Percentiles rank a stretch among this genome's conserved stretches.
phyloP scores from a whole-genome alignment of 257 asterid genomes.

The Voacanga thouarsii region DNA sequence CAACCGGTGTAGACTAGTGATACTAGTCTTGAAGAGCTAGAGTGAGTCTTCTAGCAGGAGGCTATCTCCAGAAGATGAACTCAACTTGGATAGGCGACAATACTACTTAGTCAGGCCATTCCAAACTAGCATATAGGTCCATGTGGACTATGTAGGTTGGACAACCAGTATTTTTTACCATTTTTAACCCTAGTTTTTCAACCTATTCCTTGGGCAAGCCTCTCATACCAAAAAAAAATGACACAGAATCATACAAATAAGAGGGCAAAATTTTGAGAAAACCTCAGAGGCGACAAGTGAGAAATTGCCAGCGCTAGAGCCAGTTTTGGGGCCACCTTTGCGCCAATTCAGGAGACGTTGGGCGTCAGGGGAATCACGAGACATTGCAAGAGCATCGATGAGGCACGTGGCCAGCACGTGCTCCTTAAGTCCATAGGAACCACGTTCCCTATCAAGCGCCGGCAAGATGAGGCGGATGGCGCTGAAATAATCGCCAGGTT shows the following conservation, averaged over 20 bases:
- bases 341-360: conserved; percentile 89
- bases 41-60: too few relatives aligned
- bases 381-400: conserved; percentile 83
- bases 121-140: too few relatives aligned
- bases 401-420: conserved; percentile 90
- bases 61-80: too few relatives aligned
- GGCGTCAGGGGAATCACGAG: conserved; percentile 90
- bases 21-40: too few relatives aligned
- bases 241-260: background rate
- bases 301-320: conserved; percentile 76
- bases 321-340: conserved; percentile 81
- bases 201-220: too few relatives aligned
- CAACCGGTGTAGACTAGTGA: too few relatives aligned
- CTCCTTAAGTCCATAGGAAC: conserved; percentile 86
- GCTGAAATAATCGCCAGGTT: conserved; percentile 65
- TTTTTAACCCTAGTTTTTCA: too few relatives aligned
- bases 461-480: conserved; percentile 86
- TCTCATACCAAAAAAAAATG: background rate
- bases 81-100: too few relatives aligned
- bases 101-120: too few relatives aligned
- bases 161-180: too few relatives aligned
- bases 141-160: too few relatives aligned
- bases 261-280: background rate
- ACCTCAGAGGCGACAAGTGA: conserved; percentile 79
- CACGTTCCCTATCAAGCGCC: conserved; percentile 84